Conservation (phyloP, 805 yeast species). For the Alloascoidea hylecoeti region DNA sequence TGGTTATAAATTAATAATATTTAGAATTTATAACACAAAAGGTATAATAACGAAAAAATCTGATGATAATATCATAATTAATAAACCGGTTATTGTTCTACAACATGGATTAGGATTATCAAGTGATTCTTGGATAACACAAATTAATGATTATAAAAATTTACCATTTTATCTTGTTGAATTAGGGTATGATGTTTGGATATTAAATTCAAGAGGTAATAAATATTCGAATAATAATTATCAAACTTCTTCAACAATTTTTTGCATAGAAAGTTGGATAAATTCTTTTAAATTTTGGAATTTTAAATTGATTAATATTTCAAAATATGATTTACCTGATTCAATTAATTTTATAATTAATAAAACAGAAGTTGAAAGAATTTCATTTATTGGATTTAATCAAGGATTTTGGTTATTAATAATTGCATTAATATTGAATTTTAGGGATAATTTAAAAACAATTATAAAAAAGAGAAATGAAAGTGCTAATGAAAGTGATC, state of each 20-base stretch:
- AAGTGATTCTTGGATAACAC: constrained; percentile 68
- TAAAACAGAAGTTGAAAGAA: constrained; percentile 24
- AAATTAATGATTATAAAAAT: constrained; percentile 29
- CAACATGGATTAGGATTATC: constrained; percentile 91
- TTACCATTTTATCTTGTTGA: constrained; percentile 70
- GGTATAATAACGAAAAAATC: constrained; percentile 8
- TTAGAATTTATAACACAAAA: constrained; percentile 31
- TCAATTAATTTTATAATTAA: constrained; percentile 59
- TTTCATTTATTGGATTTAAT: constrained; percentile 77
- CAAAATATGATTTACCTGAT: constrained; percentile 80
- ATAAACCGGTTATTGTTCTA: constrained; percentile 50
- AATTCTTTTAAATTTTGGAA: constrained; percentile 60
- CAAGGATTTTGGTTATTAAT: constrained; percentile 94
- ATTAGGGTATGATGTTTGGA: constrained; percentile 86
- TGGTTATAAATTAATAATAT: constrained; percentile 62
- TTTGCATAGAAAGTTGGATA: no score
- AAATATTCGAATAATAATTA: constrained; percentile 80
- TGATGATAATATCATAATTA: constrained; percentile 1
- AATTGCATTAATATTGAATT: constrained; percentile 47
- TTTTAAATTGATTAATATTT: constrained; percentile 84
- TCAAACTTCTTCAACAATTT: constrained; percentile 18
- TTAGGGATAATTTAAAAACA: no score
- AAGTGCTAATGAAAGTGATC: no score
- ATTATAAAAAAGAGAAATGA: no score
- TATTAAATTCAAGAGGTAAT: constrained; percentile 88